These are phyloP conservation scores for Fusarium sp. DNA, from an alignment of 2,329 filamentous ascomycete species.

Conservation along the genomic window DNA sequence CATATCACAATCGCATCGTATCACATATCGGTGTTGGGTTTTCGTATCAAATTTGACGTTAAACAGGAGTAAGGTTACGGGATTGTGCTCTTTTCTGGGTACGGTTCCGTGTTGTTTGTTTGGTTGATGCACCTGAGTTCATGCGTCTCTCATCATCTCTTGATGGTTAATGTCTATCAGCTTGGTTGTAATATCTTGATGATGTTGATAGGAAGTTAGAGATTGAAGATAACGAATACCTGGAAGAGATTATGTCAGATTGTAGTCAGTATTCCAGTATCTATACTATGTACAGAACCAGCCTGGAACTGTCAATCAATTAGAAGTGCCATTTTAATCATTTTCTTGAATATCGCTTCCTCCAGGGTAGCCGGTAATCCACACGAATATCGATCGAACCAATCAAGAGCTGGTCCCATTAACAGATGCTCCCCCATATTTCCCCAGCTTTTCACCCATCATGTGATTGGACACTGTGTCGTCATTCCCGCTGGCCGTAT, in stretches of 20 bases:
- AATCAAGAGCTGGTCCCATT: conserved; percentile 12
- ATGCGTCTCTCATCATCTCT: neutral
- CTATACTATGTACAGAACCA: neutral
- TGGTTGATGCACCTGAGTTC: neutral
- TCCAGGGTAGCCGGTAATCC: conserved; percentile 5
- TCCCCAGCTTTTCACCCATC: conserved; percentile 47
- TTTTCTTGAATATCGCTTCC: neutral
- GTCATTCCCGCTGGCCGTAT: conserved; percentile 48
- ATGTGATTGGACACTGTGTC: conserved; percentile 47
- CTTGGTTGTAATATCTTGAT: neutral
- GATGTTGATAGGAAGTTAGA: neutral
- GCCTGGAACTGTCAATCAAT: too few species aligned
- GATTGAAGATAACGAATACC: rapidly evolving
- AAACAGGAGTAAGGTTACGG: neutral
- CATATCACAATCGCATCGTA: conserved; percentile 11
- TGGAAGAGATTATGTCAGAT: too few species aligned
- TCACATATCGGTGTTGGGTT: conserved; percentile 7
- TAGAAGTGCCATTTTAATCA: neutral
- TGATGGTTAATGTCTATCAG: neutral
- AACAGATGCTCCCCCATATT: conserved; percentile 39
- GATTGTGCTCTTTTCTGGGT: neutral
- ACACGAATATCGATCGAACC: neutral
- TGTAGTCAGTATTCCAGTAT: neutral
- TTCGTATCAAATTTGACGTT: neutral
- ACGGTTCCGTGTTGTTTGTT: neutral